These are phyloP conservation scores for Panus rudis DNA, from an alignment of 768 basidiomycete species.

Conservation along the genomic window DNA sequence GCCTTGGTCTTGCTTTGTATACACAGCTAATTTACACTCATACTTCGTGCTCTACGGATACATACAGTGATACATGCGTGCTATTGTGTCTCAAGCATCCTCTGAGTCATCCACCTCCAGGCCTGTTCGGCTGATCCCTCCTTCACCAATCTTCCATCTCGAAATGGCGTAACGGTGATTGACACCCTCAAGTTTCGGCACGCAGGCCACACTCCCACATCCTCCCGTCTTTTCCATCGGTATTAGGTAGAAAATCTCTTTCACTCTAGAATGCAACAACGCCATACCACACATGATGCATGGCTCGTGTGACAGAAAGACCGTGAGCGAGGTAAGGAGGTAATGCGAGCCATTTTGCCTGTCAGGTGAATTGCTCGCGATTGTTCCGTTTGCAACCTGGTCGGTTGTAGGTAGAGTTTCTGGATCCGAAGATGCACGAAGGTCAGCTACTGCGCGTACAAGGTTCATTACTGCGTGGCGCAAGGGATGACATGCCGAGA, in stretches of 20 bases:
- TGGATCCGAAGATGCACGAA: conserved; percentile 29
- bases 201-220: conserved; percentile 67
- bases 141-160: conserved; percentile 44
- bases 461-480: conserved; percentile 80
- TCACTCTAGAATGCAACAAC: conserved; percentile 88
- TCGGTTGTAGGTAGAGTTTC: conserved; percentile 3
- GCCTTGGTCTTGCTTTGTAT: too few relatives aligned
- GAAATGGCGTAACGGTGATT: conserved; percentile 84
- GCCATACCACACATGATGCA: conserved; percentile 99
- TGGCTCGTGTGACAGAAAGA: conserved; percentile 94
- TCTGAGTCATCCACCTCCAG: conserved; percentile 18
- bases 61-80: too few relatives aligned
- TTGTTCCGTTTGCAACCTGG: neutral
- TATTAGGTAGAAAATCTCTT: conserved; percentile 70
- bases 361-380: neutral
- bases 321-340: conserved; percentile 73
- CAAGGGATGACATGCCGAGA: conserved; percentile 64
- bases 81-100: conserved; percentile 28
- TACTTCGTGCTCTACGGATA: too few relatives aligned
- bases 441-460: conserved; percentile 59
- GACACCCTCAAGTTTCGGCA: conserved; percentile 77
- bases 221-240: conserved; percentile 80
- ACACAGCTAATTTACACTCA: conserved; percentile 7
- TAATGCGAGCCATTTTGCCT: conserved; percentile 68
- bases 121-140: conserved; percentile 6